Base-by-base conservation (phyloP, 768 basidiomycete species). In the Lentinula lateritia region DNA sequence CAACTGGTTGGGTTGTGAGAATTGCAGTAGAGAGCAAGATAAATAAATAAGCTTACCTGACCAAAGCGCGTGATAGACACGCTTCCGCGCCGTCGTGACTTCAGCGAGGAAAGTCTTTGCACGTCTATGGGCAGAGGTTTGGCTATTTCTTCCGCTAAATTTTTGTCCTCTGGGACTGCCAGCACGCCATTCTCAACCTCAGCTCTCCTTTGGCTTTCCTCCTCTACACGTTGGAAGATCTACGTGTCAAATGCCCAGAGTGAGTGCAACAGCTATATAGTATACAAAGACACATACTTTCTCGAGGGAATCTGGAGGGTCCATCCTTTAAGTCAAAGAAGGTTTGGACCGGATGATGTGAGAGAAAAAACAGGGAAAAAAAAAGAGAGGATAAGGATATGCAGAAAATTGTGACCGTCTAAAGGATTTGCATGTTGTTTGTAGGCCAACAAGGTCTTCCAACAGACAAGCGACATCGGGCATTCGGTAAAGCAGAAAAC, bases 41-140 rank as follows among this genome's bases (percentile, higher is more conserved):
- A 52, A 45, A 28, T 28, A 52, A 45, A 55, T 18, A 32, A 48
- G 62, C 75, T 61, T 52, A 86, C 85, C 78, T 85, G 80, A 32
- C 87, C 86, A 64, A 86, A 83, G 16, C 83, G 76, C 58, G 83
- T 83, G 46, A 88, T 76, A 0, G 84, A 86, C 41, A 88, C 76
- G 57, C 82, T 84, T 16, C 80, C 80, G 52, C 79, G 72, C 61
- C 79, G 75, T 48, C 76, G 73, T 43, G 71, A 70, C 54, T 75
- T 79, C n/a, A 66, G 7, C 46, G 46, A 68, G 3, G 53, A 54
- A 10, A 54, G 38, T 65, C 67, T 73, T 60, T 38, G 71, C 43
- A 58, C 67, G 63, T 67, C 68, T 64, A 57, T 64, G 52, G 50
- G 66, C 46, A 60, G 69, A 59, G 52, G 54, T 56, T 62, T 52